A percentile compares a stretch with the other conserved stretches of the same genome.
phyloP scores from a whole-genome alignment of 2,329 filamentous ascomycete genomes.

The Colletotrichum sp. region DNA sequence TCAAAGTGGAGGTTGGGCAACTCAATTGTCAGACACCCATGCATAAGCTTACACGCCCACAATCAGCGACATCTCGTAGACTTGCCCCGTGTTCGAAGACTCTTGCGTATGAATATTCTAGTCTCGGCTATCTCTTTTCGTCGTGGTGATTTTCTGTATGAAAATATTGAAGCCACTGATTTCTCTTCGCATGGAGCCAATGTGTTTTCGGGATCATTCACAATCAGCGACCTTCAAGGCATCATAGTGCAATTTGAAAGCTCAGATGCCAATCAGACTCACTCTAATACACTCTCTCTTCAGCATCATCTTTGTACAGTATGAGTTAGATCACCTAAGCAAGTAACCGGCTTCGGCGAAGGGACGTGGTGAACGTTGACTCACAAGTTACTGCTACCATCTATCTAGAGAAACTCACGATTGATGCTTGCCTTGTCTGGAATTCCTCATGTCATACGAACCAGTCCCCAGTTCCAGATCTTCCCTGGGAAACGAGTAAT shows the following conservation, averaged over 20 bases:
- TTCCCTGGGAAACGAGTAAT: background rate
- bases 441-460: background rate
- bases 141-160: background rate
- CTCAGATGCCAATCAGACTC: background rate
- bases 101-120: background rate
- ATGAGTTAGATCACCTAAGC: background rate
- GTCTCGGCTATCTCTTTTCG: background rate
- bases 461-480: background rate
- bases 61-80: background rate
- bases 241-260: background rate
- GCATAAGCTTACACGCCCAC: background rate
- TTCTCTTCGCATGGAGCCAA: background rate
- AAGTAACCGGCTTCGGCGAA: background rate
- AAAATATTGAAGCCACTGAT: background rate
- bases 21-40: background rate
- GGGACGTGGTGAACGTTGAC: background rate
- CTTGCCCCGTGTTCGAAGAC: background rate
- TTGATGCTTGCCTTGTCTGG: background rate
- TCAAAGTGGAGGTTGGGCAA: background rate
- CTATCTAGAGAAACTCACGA: background rate
- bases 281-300: background rate
- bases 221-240: background rate
- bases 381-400: background rate
- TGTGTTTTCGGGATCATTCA: background rate
- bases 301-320: background rate